Evolutionary conservation across 2,329 filamentous ascomycete genomes (phyloP), one percentile per base, ranked within the genome.

Genomic region (Cladosporium sphaerospermum): DNA sequence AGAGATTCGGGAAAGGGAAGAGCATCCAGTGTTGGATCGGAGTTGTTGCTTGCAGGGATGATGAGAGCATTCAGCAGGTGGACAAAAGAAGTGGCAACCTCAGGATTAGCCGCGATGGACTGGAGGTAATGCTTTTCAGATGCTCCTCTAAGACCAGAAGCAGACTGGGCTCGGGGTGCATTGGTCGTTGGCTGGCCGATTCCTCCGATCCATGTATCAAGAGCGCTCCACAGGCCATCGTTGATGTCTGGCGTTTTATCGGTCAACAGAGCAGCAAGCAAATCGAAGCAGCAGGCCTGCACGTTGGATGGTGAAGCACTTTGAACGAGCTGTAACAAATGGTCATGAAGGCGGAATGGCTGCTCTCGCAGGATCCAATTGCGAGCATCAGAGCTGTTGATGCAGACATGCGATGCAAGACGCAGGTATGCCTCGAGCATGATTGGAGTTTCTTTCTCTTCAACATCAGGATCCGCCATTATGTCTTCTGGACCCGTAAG

Each of bases 341-440:
- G 82, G 39, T 85, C 82, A 7, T 87, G 79, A 39, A 96, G 74
- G 59, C 83, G 84, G 61, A 88, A 85, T 5, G 77, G 79, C 18
- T 84, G 79, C 54, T 82, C 74, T 40, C 82, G 78, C 18, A 95
- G 73, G 55, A 97, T 77, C 75, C 86, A 96, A 33, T 80, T 73
- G 46, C 92, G 81, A 1, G 89, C 86, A 16, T 77, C 74, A 54
- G 80, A 76, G 64, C 89, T 96, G 65, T 92, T 83, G 18, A 80
- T 78, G 57, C 86, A 85, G 9, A 99, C 75, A 68, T 95, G 89
- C 3, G 89, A 83, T 62, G 96, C 87, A 4, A 99, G 78, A 31
- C 92, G 84, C 49, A 99, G 77, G 67, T 97, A 97, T 61, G 89
- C 92, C 66, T 96, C 90, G 28, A 99, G 78, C 89, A 99, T 96